Conservation (phyloP, 805 yeast genomes). For the Cyberlindnera mrakii region DNA sequence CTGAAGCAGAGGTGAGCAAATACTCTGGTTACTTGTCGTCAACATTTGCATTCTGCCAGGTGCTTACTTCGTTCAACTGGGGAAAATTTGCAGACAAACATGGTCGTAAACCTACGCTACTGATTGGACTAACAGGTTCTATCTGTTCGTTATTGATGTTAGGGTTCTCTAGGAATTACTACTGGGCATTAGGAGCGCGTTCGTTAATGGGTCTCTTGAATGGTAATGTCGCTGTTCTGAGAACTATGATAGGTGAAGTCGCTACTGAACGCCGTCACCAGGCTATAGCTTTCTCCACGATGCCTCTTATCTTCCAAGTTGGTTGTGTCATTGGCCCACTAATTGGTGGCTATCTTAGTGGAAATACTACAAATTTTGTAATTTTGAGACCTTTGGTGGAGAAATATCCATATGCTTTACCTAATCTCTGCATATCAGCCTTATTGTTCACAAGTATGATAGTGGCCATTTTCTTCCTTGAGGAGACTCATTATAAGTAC, state of each 20-base stretch:
- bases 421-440: slow-evolving; percentile 41
- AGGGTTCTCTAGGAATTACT: slow-evolving; percentile 49
- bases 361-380: slow-evolving; percentile 21
- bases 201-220: slow-evolving; percentile 50
- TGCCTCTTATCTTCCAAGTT: slow-evolving; percentile 56
- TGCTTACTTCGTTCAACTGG: slow-evolving; percentile 54
- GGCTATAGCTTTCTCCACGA: slow-evolving; percentile 54
- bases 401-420: slow-evolving; percentile 44
- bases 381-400: slow-evolving; percentile 26
- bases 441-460: slow-evolving; percentile 32
- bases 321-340: slow-evolving; percentile 60
- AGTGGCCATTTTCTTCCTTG: slow-evolving; percentile 40
- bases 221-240: slow-evolving; percentile 60
- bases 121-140: slow-evolving; percentile 49
- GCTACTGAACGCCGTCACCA: slow-evolving; percentile 53
- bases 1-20: slow-evolving; percentile 47
- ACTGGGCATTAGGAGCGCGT: slow-evolving; percentile 48
- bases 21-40: slow-evolving; percentile 61
- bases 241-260: slow-evolving; percentile 58
- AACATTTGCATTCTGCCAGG: slow-evolving; percentile 56
- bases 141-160: slow-evolving; percentile 40
- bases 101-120: slow-evolving; percentile 51
- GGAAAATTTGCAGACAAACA: slow-evolving; percentile 46
- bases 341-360: slow-evolving; percentile 48
- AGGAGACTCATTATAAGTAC: slow-evolving; percentile 43